Evolutionary conservation across 345 rosid species (phyloP).

Genomic region (Excoecaria cochinchinensis): DNA sequence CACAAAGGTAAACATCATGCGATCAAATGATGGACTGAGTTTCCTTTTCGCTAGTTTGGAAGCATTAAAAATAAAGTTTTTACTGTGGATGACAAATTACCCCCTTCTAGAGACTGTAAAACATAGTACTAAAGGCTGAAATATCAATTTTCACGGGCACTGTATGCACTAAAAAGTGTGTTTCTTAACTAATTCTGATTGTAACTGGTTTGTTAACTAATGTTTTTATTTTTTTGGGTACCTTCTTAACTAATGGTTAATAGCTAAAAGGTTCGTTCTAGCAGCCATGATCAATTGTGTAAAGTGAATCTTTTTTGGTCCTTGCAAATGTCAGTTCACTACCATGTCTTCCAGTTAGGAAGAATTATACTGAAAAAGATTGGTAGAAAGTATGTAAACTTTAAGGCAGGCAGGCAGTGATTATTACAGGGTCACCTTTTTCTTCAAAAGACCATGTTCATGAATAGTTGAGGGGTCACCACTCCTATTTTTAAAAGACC

Average conservation of each 20-base stretch:
- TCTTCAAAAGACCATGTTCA: constrained; percentile 10
- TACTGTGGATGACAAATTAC: not conserved
- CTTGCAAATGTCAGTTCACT: constrained; percentile 26
- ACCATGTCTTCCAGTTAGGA: constrained; percentile 16
- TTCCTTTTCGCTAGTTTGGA: not conserved
- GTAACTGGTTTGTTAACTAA: not conserved
- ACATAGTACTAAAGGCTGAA: not conserved
- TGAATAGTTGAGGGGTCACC: not conserved
- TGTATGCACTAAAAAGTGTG: not conserved
- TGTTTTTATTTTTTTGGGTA: not conserved
- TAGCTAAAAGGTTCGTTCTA: constrained; percentile 2
- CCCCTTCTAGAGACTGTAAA: not conserved
- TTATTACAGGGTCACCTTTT: not conserved
- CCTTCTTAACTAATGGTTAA: not conserved
- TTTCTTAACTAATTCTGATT: not conserved
- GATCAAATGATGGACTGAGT: constrained; percentile 43
- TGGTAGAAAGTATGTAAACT: constrained; percentile 19
- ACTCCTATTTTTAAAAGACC: not conserved
- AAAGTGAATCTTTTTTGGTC: constrained; percentile 25
- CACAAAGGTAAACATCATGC: constrained; percentile 42
- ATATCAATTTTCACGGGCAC: not conserved
- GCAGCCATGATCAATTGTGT: constrained; percentile 17
- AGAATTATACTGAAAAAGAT: constrained; percentile 14
- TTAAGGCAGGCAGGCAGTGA: constrained; percentile 18
- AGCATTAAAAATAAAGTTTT: not conserved